Evolutionary conservation across 2,329 filamentous ascomycete species (phyloP).

Genomic region (Colletotrichum sp.): DNA sequence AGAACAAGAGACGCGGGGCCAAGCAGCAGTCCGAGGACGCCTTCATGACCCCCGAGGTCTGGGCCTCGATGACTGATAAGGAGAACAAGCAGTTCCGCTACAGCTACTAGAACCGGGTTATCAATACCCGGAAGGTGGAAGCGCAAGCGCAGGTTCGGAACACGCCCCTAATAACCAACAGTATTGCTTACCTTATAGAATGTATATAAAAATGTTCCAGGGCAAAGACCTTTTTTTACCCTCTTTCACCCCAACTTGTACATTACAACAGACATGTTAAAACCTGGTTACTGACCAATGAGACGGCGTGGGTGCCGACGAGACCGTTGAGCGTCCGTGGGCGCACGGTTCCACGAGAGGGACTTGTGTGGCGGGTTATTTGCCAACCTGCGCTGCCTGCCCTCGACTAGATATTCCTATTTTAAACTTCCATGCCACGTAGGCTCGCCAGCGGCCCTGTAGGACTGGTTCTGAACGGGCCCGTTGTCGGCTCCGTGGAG

Average conservation of each 20-base stretch:
- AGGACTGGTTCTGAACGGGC: not conserved
- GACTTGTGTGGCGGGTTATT: not conserved
- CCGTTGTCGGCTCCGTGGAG: not conserved
- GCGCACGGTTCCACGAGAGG: not conserved
- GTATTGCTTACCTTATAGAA: not conserved
- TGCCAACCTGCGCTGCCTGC: not conserved
- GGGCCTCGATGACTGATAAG: constrained; percentile 57
- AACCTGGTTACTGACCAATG: not conserved
- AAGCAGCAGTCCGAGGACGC: constrained; percentile 40
- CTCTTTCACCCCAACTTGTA: not conserved
- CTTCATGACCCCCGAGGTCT: constrained; percentile 46
- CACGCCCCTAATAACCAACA: not conserved
- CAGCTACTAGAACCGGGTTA: constrained; percentile 36
- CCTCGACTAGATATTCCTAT: not conserved
- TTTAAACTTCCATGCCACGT: not conserved
- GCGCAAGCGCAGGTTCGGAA: not conserved
- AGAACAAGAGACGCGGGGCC: constrained; percentile 43
- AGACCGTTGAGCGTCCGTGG: not conserved
- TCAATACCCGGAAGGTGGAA: not conserved
- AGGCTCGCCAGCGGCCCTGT: not conserved
- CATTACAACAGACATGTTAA: not conserved
- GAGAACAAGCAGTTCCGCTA: constrained; percentile 65
- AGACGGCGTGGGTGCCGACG: not conserved
- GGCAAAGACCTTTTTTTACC: not conserved
- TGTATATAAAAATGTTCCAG: not conserved